A percentile compares a stretch with the other conserved stretches of the same genome.
Conservation (phyloP, 768 basidiomycete genomes). For the Amanita brunnescens region DNA sequence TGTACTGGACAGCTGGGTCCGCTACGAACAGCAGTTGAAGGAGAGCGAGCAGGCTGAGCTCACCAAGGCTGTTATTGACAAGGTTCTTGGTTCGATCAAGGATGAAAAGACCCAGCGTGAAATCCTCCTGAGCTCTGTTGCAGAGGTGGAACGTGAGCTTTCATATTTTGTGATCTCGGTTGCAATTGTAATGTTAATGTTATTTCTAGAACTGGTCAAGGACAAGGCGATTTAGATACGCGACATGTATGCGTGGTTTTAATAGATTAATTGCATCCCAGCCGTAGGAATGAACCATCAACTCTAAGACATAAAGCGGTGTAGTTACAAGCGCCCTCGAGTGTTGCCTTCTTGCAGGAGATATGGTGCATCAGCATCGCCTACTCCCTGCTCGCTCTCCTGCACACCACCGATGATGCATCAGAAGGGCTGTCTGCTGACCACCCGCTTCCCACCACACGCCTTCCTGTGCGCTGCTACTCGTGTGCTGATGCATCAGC, state of each 20-base stretch:
- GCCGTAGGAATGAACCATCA: no score
- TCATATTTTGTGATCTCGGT: not conserved
- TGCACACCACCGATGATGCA: no score
- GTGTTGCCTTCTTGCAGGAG: no score
- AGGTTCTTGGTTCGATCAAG: constrained; percentile 72
- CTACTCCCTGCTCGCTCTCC: no score
- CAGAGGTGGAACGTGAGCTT: constrained; percentile 88
- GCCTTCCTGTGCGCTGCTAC: no score
- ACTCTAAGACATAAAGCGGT: no score
- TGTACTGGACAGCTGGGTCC: constrained; percentile 96
- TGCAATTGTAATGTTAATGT: not conserved
- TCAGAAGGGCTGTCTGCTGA: no score
- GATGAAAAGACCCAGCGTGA: constrained; percentile 90
- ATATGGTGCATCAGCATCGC: no score
- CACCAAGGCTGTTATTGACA: constrained; percentile 79
- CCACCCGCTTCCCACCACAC: no score
- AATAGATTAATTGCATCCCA: not conserved
- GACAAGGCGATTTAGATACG: constrained; percentile 73
- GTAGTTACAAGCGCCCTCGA: no score
- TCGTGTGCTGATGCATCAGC: no score
- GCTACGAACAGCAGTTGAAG: constrained; percentile 94
- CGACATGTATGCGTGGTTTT: not conserved
- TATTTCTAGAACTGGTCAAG: constrained; percentile 73
- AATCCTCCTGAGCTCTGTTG: constrained; percentile 67
- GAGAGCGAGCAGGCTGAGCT: constrained; percentile 94